A percentile compares a stretch with the other conserved stretches of the same genome.
Evolutionary conservation across 208 protist genomes (phyloP).

Genomic region (Trypanosomatidae sp.): DNA sequence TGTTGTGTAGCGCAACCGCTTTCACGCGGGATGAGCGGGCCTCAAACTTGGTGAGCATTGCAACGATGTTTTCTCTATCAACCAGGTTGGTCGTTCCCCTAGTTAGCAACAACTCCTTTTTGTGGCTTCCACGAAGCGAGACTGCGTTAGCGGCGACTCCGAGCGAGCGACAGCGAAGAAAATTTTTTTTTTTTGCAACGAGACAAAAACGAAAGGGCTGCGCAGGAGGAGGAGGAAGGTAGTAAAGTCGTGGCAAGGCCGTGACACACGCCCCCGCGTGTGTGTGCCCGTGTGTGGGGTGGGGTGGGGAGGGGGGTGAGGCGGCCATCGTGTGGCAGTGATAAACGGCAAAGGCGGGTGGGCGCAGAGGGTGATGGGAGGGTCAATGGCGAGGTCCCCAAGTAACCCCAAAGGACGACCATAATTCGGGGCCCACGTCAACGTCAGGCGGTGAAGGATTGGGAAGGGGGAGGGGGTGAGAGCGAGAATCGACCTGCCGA

Average conservation of each 20-base stretch:
- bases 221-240: neutral
- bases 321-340: too few species aligned
- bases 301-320: too few species aligned
- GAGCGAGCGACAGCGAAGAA: neutral
- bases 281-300: neutral
- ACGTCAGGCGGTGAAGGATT: neutral
- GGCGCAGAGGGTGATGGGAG: neutral
- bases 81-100: neutral
- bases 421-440: neutral
- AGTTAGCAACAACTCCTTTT: too few species aligned
- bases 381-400: neutral
- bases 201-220: neutral
- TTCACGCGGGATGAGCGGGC: conserved; percentile 98
- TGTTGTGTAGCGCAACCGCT: conserved; percentile 98
- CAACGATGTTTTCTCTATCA: neutral
- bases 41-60: conserved; percentile 97
- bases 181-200: too few species aligned
- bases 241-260: too few species aligned
- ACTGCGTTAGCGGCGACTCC: too few species aligned
- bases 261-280: neutral
- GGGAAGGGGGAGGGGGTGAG: neutral
- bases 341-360: neutral
- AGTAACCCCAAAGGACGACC: neutral
- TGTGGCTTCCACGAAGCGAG: neutral
- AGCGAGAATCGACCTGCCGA: neutral